phyloP scores from a whole-genome alignment of 331 rosid genomes.

The Acacia pycnantha region DNA sequence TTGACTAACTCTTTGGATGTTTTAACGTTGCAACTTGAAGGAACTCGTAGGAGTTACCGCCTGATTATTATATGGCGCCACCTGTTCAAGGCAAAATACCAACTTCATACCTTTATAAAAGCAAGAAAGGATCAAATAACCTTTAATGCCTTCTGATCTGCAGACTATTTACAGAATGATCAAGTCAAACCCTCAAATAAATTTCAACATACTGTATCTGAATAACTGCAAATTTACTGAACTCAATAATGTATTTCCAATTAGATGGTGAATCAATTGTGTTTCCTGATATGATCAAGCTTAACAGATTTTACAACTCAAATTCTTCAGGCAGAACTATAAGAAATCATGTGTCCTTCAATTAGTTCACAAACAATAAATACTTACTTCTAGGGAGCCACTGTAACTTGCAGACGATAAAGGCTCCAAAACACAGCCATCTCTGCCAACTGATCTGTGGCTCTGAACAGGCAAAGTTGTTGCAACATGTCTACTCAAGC shows the following conservation, averaged over 20 bases:
- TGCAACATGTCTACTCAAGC: slow-evolving; percentile 37
- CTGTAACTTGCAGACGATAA: slow-evolving; percentile 48
- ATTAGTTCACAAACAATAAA: slow-evolving; percentile 13
- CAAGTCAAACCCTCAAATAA: too few species aligned
- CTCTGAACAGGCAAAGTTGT: slow-evolving; percentile 38
- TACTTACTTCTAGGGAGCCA: slow-evolving; percentile 57
- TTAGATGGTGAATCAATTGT: too few species aligned
- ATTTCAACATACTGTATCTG: too few species aligned
- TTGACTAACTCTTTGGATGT: slow-evolving; percentile 64
- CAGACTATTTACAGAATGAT: too few species aligned
- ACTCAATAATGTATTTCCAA: too few species aligned
- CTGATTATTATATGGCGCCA: neutral
- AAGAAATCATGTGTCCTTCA: neutral
- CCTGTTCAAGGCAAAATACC: too few species aligned
- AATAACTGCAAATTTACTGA: too few species aligned
- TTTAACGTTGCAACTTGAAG: slow-evolving; percentile 30
- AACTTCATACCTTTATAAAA: too few species aligned
- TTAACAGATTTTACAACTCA: too few species aligned
- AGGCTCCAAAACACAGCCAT: slow-evolving; percentile 34
- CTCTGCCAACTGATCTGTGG: slow-evolving; percentile 39
- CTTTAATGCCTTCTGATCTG: too few species aligned
- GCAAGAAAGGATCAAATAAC: too few species aligned
- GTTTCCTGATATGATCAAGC: too few species aligned
- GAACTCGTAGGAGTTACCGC: slow-evolving; percentile 45
- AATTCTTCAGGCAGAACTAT: neutral